Evolutionary conservation across 2,329 filamentous ascomycete genomes (phyloP), one percentile per base, ranked within the genome.

Genomic region (Fusarium metavorans): DNA sequence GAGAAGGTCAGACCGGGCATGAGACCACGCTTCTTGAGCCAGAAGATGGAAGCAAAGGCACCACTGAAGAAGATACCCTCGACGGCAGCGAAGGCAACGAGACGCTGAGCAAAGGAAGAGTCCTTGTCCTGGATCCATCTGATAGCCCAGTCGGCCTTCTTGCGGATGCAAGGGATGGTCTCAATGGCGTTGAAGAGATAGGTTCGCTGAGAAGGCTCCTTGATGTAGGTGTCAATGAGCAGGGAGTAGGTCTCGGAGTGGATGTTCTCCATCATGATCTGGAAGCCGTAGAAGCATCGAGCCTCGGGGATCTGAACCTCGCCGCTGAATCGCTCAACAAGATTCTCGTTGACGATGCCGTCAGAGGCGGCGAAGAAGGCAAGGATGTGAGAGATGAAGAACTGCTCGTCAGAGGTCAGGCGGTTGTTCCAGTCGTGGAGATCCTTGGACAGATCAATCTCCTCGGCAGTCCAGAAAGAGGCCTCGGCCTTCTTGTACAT

Each of bases 241-340:
- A 99, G 92, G 23, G 96, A 98, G 91, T 99, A 99, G 64, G 97
- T 99, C 88, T 99, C 97, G 18, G 97, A 98, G 90, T 99, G 97
- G 81, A 99, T 98, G 88, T 99, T 99, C 90, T 99, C 97, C 94
- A 99, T 98, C 97, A 99, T 99, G 88, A 98, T 98, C 88, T 99
- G 97, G 91, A 99, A 99, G 76, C 97, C 97, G 85, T 99, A 99
- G 90, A 99, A 99, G 92, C 97, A 99, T 81, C 97, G 95, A 75
- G 97, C 97, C 87, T 99, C 97, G 13, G 97, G 96, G 68, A 98
- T 92, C 87, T 99, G 97, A 34, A 99, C 96, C 86, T 99, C 97
- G 76, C 91, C 92, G 81, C 94, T 97, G 92, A 99, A 99, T 74
- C 97, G 94, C 91, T 98, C 95, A 70, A 99, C 92, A 27, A 99